Evolutionary conservation across 495 filamentous ascomycete species (phyloP), one percentile per base, ranked within the genome.

Genomic region (Talaromyces liani): DNA sequence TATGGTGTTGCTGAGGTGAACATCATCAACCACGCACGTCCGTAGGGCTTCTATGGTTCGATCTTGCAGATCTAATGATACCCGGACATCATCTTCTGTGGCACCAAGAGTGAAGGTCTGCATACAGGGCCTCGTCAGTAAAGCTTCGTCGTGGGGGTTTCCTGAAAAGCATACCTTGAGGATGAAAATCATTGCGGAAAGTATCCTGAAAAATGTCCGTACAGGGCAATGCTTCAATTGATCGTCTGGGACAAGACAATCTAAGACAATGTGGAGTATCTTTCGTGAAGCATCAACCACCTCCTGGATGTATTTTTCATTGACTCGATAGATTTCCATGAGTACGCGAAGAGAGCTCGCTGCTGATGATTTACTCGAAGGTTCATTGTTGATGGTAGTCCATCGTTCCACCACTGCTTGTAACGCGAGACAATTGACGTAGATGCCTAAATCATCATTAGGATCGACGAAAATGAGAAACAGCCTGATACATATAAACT

Each of bases 401-500:
- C 91, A 97, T 39, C 93, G 85, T 73, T 97, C 93, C 18, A 97
- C 89, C 20, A 98, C 92, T 5, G 94, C 95, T 77, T 98, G 94
- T 12, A 98, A 77, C 3, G 91, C 91, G 14, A 98, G 81, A 5
- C 91, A 95, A 69, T 97, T 97, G 76, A 96, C 82, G 71, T 97
- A 98, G 57, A 97, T 66, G 9, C 31, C 80, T 79, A 74, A 9
- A 45, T 12, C n/a, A n/a, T 61, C 14, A 27, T 61, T 61, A 45
- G 59, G 4, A 2, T 71, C 67, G 24, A 69, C 64, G 55, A 75
- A 75, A 49, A 68, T 73, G 36, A 73, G 25, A 24, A 31, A 16
- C 36, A 41, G 12, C 12, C 14, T 45, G 24, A 63, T 6, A 24
- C 22, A 45, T 9, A 61, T 20, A 24, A 6, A 74, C 79, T 74